Conservation (phyloP, 2,329 filamentous ascomycete genomes). For the Aspergillus aculeatinus region DNA sequence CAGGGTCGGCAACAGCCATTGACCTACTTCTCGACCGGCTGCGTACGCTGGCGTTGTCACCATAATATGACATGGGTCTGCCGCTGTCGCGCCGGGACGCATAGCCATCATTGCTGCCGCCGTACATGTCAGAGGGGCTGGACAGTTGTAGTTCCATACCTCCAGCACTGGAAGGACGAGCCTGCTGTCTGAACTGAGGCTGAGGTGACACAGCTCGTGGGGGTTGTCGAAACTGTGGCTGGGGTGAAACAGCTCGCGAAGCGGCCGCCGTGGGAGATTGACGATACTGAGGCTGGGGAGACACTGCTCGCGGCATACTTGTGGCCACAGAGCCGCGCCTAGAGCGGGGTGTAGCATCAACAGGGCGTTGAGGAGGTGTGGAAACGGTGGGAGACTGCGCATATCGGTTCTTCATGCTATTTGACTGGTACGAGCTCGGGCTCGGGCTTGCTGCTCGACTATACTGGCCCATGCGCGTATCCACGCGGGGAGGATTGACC, state of each 20-base stretch:
- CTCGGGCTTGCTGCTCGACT: slow-evolving; percentile 45
- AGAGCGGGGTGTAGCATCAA: slow-evolving; percentile 42
- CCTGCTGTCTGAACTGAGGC: slow-evolving; percentile 51
- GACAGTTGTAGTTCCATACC: slow-evolving; percentile 70
- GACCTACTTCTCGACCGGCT: slow-evolving; percentile 72
- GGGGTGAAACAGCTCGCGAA: slow-evolving; percentile 12
- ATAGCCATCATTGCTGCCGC: slow-evolving; percentile 37
- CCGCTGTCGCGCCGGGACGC: slow-evolving; percentile 42
- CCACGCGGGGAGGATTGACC: slow-evolving; percentile 32
- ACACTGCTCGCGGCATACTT: slow-evolving; percentile 13
- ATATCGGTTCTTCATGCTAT: slow-evolving; percentile 41
- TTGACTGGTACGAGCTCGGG: slow-evolving; percentile 47
- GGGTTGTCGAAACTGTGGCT: slow-evolving; percentile 18
- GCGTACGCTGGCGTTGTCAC: slow-evolving; percentile 51
- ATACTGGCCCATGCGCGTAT: slow-evolving; percentile 42
- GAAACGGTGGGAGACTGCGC: slow-evolving; percentile 37
- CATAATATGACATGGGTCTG: slow-evolving; percentile 51
- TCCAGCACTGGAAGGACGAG: slow-evolving; percentile 49
- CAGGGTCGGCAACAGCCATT: slow-evolving; percentile 70
- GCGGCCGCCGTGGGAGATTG: slow-evolving; percentile 7
- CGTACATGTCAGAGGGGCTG: slow-evolving; percentile 58
- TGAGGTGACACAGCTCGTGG: slow-evolving; percentile 49
- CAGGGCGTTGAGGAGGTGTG: slow-evolving; percentile 33
- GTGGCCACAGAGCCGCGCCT: slow-evolving; percentile 37
- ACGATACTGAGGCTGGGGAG: slow-evolving; percentile 11